Evolutionary conservation across 768 basidiomycete genomes (phyloP).

Genomic region (Lactarius hengduanensis): DNA sequence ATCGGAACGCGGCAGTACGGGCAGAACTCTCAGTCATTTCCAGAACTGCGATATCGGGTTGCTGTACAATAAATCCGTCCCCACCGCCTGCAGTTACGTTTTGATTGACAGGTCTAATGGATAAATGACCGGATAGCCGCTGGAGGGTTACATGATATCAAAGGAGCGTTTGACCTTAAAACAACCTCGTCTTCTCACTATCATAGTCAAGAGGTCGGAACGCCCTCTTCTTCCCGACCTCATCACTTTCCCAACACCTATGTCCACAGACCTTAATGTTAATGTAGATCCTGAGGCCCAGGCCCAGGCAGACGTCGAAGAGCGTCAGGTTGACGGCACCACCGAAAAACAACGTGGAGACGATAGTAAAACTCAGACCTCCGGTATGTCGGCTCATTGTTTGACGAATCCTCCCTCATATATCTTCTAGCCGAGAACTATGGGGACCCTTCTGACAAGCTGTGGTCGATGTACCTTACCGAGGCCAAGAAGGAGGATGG

Average conservation of each 20-base stretch:
- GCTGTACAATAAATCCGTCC: too few relatives aligned
- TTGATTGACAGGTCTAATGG: neutral
- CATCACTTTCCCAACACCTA: neutral
- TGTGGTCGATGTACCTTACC: constrained; percentile 8
- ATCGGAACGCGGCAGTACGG: neutral
- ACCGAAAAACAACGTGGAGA: neutral
- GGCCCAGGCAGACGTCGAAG: neutral
- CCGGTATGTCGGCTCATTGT: neutral
- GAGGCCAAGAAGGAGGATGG: neutral
- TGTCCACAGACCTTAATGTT: neutral
- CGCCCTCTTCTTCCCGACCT: neutral
- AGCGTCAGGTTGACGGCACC: neutral
- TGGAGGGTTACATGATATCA: too few relatives aligned
- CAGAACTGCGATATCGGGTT: too few relatives aligned
- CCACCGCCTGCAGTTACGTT: neutral
- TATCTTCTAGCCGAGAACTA: neutral
- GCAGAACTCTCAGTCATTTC: neutral
- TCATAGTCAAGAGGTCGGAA: neutral
- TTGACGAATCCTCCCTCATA: neutral
- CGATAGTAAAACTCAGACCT: neutral
- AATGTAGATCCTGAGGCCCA: neutral
- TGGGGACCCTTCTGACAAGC: neutral
- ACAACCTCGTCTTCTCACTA: neutral
- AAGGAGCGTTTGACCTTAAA: neutral
- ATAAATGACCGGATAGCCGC: neutral